Evolutionary conservation across 2,329 filamentous ascomycete species (phyloP), one percentile per base, ranked within the genome.

Genomic region (Calonectria pseudoreteaudii): DNA sequence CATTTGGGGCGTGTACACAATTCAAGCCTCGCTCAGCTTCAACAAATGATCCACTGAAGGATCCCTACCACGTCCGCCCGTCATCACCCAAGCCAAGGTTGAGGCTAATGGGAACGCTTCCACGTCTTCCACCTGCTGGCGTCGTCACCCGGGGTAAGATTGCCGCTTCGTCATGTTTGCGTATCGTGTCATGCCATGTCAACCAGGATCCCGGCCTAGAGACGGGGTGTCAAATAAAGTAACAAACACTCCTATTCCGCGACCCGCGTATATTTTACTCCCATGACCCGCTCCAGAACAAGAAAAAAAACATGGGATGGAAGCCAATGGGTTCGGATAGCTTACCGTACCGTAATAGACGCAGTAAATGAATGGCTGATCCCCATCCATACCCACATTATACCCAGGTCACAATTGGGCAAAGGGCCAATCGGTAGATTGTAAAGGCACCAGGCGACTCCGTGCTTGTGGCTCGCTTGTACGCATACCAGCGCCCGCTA

Each of bases 211-310:
- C 58, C 62, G 38, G 66, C 34, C 26, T 30, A 73, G 67, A 65
- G 72, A 72, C 62, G 71, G 66, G 68, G 64, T 52, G 60, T 26
- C 52, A 69, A 71, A 66, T 70, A 64, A 56, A 74, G 67, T 36
- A 44, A 73, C 36, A 70, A 70, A 70, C 60, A 71, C 66, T 71
- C 74, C 71, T 66, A 73, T 74, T 74, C 76, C 76, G 72, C 71
- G 65, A 71, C 44, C 44, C 44, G 44, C 44, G 44, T 47, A 47
- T 47, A 47, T 20, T 47, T 13, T 23, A 10, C n/a, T n/a, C 8
- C 44, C n/a, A 47, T 3, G 44, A 47, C 44, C 56, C 56, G 34
- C 34, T 30, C 10, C 31, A 23, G 56, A 60, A 60, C 31, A 23
- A n/a, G n/a, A 38, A 36, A 36, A 36, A 36, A 58, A 66, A 69